Base-by-base conservation (phyloP, 192 early-diverging fungal species). In the Neocallimastix lanati region DNA sequence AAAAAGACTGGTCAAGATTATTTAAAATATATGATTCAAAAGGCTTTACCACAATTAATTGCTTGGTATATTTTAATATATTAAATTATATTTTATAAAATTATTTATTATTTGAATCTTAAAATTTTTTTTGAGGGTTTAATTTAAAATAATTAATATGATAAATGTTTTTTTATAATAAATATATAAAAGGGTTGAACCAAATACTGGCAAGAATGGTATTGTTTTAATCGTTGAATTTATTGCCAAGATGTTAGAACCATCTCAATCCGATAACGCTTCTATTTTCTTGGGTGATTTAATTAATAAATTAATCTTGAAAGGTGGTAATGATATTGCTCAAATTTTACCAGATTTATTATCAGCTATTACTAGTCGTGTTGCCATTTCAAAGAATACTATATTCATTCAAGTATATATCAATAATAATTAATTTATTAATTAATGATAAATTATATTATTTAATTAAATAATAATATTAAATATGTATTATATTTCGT, bases 211-310 rank as follows among this genome's bases (percentile, higher is more conserved):
- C 12, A 35, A 33, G 25, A 80, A 88, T 15, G 97, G 97, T 3
- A 81, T 99, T 29, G 94, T 93, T 77, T 90, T 91, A 81, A 86
- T 94, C 29, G 88, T 99, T 27, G 88, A 92, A 28, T 91, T 95
- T 82, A 88, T 97, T 28, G 93, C 91, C 37, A 90, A 91, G 58
- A 83, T 97, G 30, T 81, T 97, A 82, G 87, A 89, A 29, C 95
- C 95, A 36, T 82, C 86, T 5, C 86, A 90, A 29, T 89, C 88
- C 29, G 95, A 99, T 83, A 94, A 93, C 0, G 90, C 92, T 0
- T 89, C 93, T 0, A 83, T 96, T 28, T 96, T 96, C 87, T 91
- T 98, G 28, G 96, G 96, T n/a, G 93, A 94, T 80, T 83, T 98
- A 40, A 91, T 95, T 35, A 89, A 88, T 27, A 95, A 93, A 80